These are phyloP conservation scores for Aegilops umbellulata DNA, from an alignment of 176 grass and related monocot species.

Conservation along the genomic window DNA sequence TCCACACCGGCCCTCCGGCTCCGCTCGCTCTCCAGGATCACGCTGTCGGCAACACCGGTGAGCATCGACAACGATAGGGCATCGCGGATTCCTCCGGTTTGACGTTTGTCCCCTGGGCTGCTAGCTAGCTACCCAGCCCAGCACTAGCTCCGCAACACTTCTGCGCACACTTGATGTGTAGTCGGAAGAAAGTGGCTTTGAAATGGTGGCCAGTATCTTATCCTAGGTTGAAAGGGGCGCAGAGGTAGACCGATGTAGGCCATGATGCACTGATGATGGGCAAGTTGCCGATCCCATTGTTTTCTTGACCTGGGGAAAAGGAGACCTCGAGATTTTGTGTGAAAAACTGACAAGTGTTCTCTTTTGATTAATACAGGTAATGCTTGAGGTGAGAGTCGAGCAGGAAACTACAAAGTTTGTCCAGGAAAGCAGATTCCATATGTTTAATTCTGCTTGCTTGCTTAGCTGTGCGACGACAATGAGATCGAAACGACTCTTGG, in stretches of 20 bases:
- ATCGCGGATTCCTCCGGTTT: slow-evolving; percentile 27
- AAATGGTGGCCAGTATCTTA: slow-evolving; percentile 29
- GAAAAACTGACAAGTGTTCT: neutral
- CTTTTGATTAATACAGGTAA: neutral
- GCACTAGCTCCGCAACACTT: neutral
- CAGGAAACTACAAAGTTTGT: neutral
- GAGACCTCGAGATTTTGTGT: neutral
- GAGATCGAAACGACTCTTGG: neutral
- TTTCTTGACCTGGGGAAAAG: slow-evolving; percentile 27
- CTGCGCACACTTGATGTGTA: slow-evolving; percentile 36
- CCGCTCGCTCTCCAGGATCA: slow-evolving; percentile 19
- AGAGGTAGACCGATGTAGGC: slow-evolving; percentile 21
- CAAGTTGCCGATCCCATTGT: slow-evolving; percentile 23
- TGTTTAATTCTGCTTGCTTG: slow-evolving; percentile 21
- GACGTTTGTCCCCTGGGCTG: slow-evolving; percentile 39
- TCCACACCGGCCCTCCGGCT: neutral
- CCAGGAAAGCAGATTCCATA: slow-evolving; percentile 18
- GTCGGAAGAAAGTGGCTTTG: slow-evolving; percentile 4
- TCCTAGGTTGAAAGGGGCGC: slow-evolving; percentile 20
- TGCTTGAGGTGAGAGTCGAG: neutral
- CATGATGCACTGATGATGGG: slow-evolving; percentile 43
- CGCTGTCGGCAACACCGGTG: slow-evolving; percentile 23
- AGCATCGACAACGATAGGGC: slow-evolving; percentile 27
- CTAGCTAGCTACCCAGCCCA: neutral
- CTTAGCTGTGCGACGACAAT: neutral